phyloP scores from a whole-genome alignment of 2,329 filamentous ascomycete species.

The Epichloe sibirici region DNA sequence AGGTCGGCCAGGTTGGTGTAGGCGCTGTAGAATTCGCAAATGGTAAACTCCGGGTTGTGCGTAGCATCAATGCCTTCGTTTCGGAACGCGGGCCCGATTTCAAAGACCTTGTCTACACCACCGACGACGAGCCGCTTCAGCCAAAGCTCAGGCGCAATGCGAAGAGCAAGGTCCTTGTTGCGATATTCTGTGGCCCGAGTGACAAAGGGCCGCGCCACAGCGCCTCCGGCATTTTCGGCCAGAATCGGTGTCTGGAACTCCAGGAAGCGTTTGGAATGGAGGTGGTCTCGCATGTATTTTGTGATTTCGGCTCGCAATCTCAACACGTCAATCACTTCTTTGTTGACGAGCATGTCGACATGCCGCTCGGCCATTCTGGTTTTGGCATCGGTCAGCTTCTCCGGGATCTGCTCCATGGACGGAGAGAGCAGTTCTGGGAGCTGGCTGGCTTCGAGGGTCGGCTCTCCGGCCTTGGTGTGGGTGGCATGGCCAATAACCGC shows the following conservation, averaged over 20 bases:
- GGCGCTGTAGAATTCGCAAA: conserved; percentile 91
- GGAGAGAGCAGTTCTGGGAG: conserved; percentile 66
- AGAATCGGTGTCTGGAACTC: conserved; percentile 90
- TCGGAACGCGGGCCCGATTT: conserved; percentile 83
- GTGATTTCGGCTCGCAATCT: conserved; percentile 64
- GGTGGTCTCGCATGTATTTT: conserved; percentile 59
- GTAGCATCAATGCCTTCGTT: conserved; percentile 88
- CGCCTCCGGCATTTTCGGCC: conserved; percentile 71
- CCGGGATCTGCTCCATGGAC: conserved; percentile 66
- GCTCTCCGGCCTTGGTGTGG: conserved; percentile 58
- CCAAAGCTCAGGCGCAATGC: conserved; percentile 91
- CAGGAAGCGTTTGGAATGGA: conserved; percentile 60
- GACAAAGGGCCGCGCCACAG: conserved; percentile 73
- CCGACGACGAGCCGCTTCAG: conserved; percentile 85
- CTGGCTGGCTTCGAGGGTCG: conserved; percentile 56
- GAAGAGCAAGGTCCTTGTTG: conserved; percentile 58
- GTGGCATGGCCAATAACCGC: conserved; percentile 60
- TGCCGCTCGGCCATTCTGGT: conserved; percentile 67
- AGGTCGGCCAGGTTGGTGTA: conserved; percentile 67
- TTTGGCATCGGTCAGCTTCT: conserved; percentile 56
- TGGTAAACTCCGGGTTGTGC: conserved; percentile 96
- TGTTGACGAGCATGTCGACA: conserved; percentile 73
- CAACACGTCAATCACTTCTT: conserved; percentile 53
- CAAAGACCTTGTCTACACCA: conserved; percentile 79
- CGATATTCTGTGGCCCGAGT: conserved; percentile 68